These are phyloP conservation scores for Candida yuanshanica DNA, from an alignment of 805 yeast species.

Conservation along the genomic window DNA sequence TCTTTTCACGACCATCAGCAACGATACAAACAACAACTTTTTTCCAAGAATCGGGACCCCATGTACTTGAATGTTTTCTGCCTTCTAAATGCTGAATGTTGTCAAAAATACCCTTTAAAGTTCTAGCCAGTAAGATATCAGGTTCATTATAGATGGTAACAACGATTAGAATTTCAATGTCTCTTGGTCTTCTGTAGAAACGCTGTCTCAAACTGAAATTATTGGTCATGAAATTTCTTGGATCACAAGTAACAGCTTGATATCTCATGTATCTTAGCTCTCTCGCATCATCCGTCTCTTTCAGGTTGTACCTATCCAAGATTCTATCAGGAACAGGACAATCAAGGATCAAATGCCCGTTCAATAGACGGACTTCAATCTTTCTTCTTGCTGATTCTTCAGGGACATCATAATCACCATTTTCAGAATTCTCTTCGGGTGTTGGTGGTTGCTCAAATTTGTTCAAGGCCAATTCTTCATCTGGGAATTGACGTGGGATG, in stretches of 20 bases:
- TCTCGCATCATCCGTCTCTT: conserved; percentile 38
- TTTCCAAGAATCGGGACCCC: conserved; percentile 98
- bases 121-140: conserved; percentile 74
- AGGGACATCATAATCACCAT: conserved; percentile 37
- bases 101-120: conserved; percentile 85
- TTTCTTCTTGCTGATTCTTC: conserved; percentile 38
- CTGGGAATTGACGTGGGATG: neutral
- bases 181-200: conserved; percentile 70
- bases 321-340: conserved; percentile 80
- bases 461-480: neutral
- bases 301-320: conserved; percentile 42
- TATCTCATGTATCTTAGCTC: conserved; percentile 86
- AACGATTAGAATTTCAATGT: conserved; percentile 80
- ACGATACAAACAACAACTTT: conserved; percentile 86
- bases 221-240: conserved; percentile 53
- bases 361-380: conserved; percentile 28
- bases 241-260: conserved; percentile 92
- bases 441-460: neutral
- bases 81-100: conserved; percentile 72
- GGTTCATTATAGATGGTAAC: conserved; percentile 89
- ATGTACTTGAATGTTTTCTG: conserved; percentile 58
- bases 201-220: conserved; percentile 81
- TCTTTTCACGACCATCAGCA: conserved; percentile 86
- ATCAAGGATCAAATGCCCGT: conserved; percentile 80
- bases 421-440: conserved; percentile 25